Evolutionary conservation across 2,329 filamentous ascomycete species (phyloP), one percentile per base, ranked within the genome.

Genomic region (Sclerotinia sclerotiorum): DNA sequence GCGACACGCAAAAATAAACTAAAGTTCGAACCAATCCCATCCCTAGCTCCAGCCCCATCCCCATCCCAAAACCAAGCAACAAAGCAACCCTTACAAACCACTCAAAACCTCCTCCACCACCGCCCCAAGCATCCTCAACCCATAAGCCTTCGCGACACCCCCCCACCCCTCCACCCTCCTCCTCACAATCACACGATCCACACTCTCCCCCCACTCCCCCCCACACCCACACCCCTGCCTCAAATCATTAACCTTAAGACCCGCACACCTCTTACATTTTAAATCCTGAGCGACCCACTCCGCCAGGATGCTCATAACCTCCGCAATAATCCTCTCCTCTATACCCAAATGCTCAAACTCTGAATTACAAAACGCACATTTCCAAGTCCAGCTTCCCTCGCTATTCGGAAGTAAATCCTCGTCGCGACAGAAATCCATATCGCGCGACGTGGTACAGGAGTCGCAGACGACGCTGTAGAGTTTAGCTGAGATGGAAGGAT

Each of bases 191-290:
- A 85, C 87, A 72, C 85, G 84, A 73, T 89, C 85, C 69, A 94
- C 83, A 27, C 88, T 92, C 72, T 87, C 87, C 24, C 84, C 85
- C 95, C 95, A 99, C 69, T 86, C 85, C 4, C 95, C 95, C 70
- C 92, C 92, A 82, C 95, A 99, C 15, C 89, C 90, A 80, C 96
- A 99, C 79, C 98, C 94, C 79, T 97, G 94, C 88, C 95, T 93
- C 75, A 98, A 96, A 76, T 97, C 94, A 78, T 97, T 98, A 52
- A 92, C 84, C 76, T 93, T 83, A 51, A 97, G 79, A 73, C 92
- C 92, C 44, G 85, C 87, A 78, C 88, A 91, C 69, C 85, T 84
- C 1, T 60, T 69, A 73, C 95, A 99, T 80, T 93, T 93, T 69
- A 98, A 80, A 78, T 99, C 95, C 81, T 98, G 94, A 46, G 90